Conservation (phyloP, 2,329 filamentous ascomycete species). For the Beauveria asiatica region DNA sequence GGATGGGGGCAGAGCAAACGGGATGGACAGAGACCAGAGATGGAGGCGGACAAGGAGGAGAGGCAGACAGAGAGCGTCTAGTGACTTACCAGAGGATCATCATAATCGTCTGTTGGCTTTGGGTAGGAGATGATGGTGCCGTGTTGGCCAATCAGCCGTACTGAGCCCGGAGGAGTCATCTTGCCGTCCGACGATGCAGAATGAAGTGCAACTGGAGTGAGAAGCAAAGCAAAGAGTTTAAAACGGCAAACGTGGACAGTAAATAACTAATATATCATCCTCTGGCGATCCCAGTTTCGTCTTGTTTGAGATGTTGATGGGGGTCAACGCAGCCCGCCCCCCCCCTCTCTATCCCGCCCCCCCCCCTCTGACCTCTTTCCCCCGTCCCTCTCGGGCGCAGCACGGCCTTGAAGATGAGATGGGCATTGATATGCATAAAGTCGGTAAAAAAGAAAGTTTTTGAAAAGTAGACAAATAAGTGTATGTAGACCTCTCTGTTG, state of each 20-base stretch:
- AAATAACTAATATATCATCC: neutral
- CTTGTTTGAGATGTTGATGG: neutral
- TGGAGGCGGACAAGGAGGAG: neutral
- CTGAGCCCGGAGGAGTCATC: neutral
- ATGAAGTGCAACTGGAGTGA: neutral
- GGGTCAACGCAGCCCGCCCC: neutral
- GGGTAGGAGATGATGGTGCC: neutral
- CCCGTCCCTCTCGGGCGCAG: too few species aligned
- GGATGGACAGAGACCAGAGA: neutral
- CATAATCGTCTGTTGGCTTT: slow-evolving; percentile 6
- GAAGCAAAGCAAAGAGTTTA: neutral
- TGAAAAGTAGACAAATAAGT: too few species aligned
- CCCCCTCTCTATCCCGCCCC: neutral
- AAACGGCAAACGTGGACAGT: neutral
- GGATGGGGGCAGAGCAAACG: too few species aligned
- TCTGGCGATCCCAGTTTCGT: neutral
- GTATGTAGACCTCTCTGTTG: too few species aligned
- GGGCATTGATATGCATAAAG: too few species aligned
- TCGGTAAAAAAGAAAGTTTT: too few species aligned
- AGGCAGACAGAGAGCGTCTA: too few species aligned
- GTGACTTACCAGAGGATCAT: slow-evolving; percentile 3
- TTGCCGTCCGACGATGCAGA: neutral
- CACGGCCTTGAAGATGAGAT: too few species aligned
- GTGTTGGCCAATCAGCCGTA: neutral
- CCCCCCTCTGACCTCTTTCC: neutral